Conservation (phyloP, 2,329 filamentous ascomycete genomes). For the Phoma sp. region DNA sequence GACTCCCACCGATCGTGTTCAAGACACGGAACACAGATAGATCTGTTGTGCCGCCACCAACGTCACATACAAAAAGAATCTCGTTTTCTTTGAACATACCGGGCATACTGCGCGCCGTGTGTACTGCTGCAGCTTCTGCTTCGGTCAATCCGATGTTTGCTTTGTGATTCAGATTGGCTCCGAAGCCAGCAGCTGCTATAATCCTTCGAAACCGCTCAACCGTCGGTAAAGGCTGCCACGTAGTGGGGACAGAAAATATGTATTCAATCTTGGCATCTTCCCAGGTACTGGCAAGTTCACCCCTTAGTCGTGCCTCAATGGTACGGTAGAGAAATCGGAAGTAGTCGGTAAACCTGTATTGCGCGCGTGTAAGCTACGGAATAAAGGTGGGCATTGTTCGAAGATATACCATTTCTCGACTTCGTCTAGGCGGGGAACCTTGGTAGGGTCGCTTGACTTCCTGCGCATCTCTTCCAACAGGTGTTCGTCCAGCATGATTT, state of each 20-base stretch:
- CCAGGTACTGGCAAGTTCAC: slow-evolving; percentile 49
- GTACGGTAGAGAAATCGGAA: slow-evolving; percentile 54
- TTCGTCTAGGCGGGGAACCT: slow-evolving; percentile 52
- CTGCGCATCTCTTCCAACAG: slow-evolving; percentile 38
- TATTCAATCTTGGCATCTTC: slow-evolving; percentile 57
- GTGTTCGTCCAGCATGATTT: slow-evolving; percentile 57
- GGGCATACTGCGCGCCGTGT: slow-evolving; percentile 43
- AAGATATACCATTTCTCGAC: slow-evolving; percentile 41
- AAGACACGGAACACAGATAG: slow-evolving; percentile 47
- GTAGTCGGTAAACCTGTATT: slow-evolving; percentile 53
- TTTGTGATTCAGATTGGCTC: slow-evolving; percentile 45
- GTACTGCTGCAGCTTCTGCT: slow-evolving; percentile 61
- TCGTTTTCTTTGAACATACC: slow-evolving; percentile 40
- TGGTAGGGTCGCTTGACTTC: slow-evolving; percentile 11
- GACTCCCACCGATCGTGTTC: slow-evolving; percentile 13
- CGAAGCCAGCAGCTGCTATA: slow-evolving; percentile 58
- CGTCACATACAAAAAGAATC: slow-evolving; percentile 58
- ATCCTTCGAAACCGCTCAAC: slow-evolving; percentile 60
- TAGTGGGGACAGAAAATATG: slow-evolving; percentile 64
- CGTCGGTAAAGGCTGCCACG: slow-evolving; percentile 58
- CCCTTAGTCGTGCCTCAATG: slow-evolving; percentile 52
- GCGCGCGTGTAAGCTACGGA: slow-evolving; percentile 46
- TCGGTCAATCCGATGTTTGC: slow-evolving; percentile 58
- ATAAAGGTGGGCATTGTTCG: neutral
- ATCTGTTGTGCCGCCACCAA: slow-evolving; percentile 58